Conservation (phyloP, 2,329 filamentous ascomycete genomes). For the Diplocarpon rosae region DNA sequence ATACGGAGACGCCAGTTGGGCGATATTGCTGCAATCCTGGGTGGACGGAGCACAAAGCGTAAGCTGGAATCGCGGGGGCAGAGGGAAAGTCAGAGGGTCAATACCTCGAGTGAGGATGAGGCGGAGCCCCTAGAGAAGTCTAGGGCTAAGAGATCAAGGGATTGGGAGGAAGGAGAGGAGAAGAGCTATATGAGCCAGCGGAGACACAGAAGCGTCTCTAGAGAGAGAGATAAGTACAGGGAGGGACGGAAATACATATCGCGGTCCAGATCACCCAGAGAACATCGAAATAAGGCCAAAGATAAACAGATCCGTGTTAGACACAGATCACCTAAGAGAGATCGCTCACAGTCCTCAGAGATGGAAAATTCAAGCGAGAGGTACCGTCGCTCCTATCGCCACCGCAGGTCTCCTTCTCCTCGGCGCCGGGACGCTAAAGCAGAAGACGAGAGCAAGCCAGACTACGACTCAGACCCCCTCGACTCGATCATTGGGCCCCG, state of each 20-base stretch:
- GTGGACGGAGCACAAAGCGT: conserved; percentile 27
- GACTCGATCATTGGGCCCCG: conserved; percentile 69
- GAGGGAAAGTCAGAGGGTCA: conserved; percentile 3
- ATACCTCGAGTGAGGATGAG: conserved; percentile 15
- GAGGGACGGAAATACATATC: conserved; percentile 16
- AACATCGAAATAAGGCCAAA: conserved; percentile 20
- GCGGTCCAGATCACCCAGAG: conserved; percentile 19
- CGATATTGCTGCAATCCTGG: conserved; percentile 47
- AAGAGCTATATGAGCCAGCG: conserved; percentile 24
- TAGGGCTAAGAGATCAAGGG: neutral
- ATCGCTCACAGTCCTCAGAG: conserved; percentile 17
- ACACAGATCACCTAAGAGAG: conserved; percentile 24
- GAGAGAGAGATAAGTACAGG: conserved; percentile 10
- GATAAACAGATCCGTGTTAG: conserved; percentile 23
- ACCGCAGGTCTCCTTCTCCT: conserved; percentile 9
- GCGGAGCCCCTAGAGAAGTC: conserved; percentile 6
- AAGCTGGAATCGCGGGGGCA: conserved; percentile 12
- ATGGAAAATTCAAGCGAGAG: conserved; percentile 8
- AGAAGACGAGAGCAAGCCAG: conserved; percentile 11
- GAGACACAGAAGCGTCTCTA: conserved; percentile 19
- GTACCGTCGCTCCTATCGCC: conserved; percentile 7
- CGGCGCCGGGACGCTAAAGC: conserved; percentile 3
- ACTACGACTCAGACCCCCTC: conserved; percentile 57
- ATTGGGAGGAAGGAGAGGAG: conserved; percentile 5
- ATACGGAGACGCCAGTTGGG: conserved; percentile 48